phyloP scores from a whole-genome alignment of 768 basidiomycete genomes.

The Mycena leptocephala region DNA sequence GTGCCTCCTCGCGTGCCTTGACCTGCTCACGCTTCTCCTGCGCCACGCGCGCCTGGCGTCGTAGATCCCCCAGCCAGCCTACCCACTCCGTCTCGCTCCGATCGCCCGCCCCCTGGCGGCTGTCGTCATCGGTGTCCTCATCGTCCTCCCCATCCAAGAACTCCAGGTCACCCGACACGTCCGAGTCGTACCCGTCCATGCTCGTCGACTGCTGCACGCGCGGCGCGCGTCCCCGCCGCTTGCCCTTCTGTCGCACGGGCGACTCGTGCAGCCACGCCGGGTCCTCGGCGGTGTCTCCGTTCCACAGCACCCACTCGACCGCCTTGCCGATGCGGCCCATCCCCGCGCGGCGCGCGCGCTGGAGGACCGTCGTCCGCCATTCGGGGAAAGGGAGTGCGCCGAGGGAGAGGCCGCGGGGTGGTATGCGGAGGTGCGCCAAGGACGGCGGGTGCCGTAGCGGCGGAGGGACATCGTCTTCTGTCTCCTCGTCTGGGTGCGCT shows the following conservation, averaged over 20 bases:
- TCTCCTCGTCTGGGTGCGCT: not conserved
- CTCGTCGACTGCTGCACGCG: constrained; percentile 28
- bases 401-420: constrained; percentile 37
- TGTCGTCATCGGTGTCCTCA: constrained; percentile 49
- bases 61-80: constrained; percentile 75
- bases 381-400: constrained; percentile 75
- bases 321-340: constrained; percentile 72
- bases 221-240: not conserved
- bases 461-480: constrained; percentile 18
- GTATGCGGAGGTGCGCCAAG: constrained; percentile 14
- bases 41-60: constrained; percentile 52
- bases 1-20: constrained; percentile 25
- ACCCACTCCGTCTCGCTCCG: constrained; percentile 76
- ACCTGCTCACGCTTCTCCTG: constrained; percentile 41
- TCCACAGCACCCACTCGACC: constrained; percentile 63
- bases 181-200: constrained; percentile 35
- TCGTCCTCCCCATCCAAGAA: constrained; percentile 45
- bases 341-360: constrained; percentile 70
- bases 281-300: constrained; percentile 34
- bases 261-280: constrained; percentile 12
- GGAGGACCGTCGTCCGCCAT: constrained; percentile 70
- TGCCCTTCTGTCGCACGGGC: not conserved
- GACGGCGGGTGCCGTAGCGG: constrained; percentile 35
- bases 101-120: not conserved
- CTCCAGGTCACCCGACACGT: constrained; percentile 33